These are phyloP conservation scores for Rubroboletus pulcherrimus DNA, from an alignment of 768 basidiomycete species.

Conservation along the genomic window DNA sequence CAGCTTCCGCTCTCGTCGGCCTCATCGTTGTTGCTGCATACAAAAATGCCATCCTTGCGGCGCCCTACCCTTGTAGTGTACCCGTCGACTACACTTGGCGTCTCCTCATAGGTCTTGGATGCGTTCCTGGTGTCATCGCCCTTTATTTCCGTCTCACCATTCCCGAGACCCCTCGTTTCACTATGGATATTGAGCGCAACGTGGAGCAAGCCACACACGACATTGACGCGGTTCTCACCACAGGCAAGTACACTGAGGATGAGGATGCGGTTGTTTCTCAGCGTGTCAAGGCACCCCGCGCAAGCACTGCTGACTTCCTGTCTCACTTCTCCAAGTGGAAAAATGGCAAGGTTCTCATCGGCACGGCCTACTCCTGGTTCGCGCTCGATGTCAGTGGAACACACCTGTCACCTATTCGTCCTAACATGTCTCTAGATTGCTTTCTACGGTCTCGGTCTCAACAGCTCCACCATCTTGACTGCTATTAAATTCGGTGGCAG, in stretches of 20 bases:
- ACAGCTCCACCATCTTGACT: conserved; percentile 69
- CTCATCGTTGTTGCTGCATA: conserved; percentile 62
- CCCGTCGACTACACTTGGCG: conserved; percentile 82
- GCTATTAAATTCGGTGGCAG: conserved; percentile 65
- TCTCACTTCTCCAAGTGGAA: conserved; percentile 67
- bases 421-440: conserved; percentile 52
- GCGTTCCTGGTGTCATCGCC: conserved; percentile 74
- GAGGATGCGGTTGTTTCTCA: conserved; percentile 48
- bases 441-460: conserved; percentile 86
- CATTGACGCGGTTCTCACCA: conserved; percentile 62
- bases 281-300: conserved; percentile 66
- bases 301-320: conserved; percentile 63
- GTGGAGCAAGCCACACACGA: conserved; percentile 70
- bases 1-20: conserved; percentile 65
- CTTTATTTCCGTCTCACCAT: conserved; percentile 93
- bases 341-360: conserved; percentile 78
- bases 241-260: conserved; percentile 44
- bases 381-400: conserved; percentile 66
- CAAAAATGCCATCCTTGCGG: conserved; percentile 54
- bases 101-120: conserved; percentile 83
- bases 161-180: conserved; percentile 87
- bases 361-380: conserved; percentile 83
- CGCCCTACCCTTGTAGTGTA: conserved; percentile 35
- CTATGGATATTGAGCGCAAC: conserved; percentile 89
- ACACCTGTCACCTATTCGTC: neutral